Conservation (phyloP, 192 early-diverging fungal species). For the Backusella macrospora region DNA sequence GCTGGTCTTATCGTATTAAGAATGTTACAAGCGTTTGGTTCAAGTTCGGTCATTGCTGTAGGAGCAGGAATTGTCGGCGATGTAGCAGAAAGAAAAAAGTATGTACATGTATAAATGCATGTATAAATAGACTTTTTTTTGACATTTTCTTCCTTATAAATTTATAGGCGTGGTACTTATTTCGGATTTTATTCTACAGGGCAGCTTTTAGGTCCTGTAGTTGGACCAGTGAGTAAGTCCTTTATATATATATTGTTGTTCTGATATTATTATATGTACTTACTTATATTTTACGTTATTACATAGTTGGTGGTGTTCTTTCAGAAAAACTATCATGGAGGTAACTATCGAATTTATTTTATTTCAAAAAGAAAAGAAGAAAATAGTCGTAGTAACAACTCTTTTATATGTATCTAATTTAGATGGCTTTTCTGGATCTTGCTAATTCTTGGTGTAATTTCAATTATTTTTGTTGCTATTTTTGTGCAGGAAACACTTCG, state of each 20-base stretch:
- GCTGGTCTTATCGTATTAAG: slow-evolving; percentile 28
- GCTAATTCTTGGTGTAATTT: slow-evolving; percentile 19
- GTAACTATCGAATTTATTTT: background rate
- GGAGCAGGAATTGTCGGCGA: slow-evolving; percentile 27
- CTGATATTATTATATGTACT: no score
- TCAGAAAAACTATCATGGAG: slow-evolving; percentile 32
- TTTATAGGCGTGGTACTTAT: slow-evolving; percentile 15
- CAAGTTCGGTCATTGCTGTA: slow-evolving; percentile 42
- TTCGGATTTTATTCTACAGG: slow-evolving; percentile 18
- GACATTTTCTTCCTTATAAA: background rate
- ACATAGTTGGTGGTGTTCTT: slow-evolving; percentile 32
- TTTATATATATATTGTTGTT: slow-evolving; percentile 8
- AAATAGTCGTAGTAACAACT: background rate
- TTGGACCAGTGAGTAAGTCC: slow-evolving; percentile 29
- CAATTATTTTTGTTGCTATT: slow-evolving; percentile 34
- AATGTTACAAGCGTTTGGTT: slow-evolving; percentile 41
- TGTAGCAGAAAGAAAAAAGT: slow-evolving; percentile 17
- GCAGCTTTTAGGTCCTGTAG: slow-evolving; percentile 11
- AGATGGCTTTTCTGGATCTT: slow-evolving; percentile 49
- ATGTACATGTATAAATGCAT: no score
- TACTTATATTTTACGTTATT: no score
- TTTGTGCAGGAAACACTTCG: slow-evolving; percentile 52
- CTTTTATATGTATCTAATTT: background rate
- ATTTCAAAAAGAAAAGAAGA: background rate
- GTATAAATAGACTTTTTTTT: background rate